Percentiles rank a stretch among this genome's conserved stretches.
Conservation (phyloP, 129 eudicot species). For the Centella asiatica region DNA sequence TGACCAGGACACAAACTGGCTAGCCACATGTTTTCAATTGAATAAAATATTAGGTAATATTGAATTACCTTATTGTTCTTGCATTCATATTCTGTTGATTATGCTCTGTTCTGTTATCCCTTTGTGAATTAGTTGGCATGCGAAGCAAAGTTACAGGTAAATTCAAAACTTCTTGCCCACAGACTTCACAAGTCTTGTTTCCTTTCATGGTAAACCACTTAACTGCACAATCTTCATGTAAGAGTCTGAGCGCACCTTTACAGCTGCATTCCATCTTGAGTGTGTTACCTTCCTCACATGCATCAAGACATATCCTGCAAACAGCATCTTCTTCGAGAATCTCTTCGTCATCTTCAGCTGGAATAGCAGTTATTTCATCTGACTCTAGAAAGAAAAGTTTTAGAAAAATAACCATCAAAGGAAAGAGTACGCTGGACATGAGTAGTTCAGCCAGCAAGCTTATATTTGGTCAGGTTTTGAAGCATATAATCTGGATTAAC, state of each 20-base stretch:
- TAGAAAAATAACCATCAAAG: neutral
- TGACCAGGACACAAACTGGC: neutral
- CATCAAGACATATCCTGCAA: slow-evolving; percentile 74
- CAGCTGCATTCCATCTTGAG: slow-evolving; percentile 87
- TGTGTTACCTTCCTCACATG: slow-evolving; percentile 65
- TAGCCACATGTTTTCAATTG: neutral
- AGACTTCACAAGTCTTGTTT: slow-evolving; percentile 66
- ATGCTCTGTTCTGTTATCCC: neutral
- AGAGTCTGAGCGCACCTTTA: slow-evolving; percentile 73
- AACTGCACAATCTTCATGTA: slow-evolving; percentile 75
- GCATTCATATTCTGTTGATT: slow-evolving; percentile 31
- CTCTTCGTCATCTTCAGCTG: slow-evolving; percentile 63
- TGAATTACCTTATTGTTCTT: slow-evolving; percentile 39
- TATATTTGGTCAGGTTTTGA: too few relatives aligned
- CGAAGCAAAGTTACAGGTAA: slow-evolving; percentile 66
- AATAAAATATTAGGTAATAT: slow-evolving; percentile 15
- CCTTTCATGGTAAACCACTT: slow-evolving; percentile 82
- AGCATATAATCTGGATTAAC: too few relatives aligned
- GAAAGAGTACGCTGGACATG: neutral
- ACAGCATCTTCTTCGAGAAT: slow-evolving; percentile 90
- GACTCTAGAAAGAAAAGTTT: slow-evolving; percentile 17
- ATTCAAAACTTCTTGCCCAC: slow-evolving; percentile 63
- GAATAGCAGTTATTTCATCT: slow-evolving; percentile 46
- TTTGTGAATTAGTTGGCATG: neutral
- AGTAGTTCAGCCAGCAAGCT: too few relatives aligned